phyloP scores from a whole-genome alignment of 2,329 filamentous ascomycete genomes.

The Hypoxylon sp. region DNA sequence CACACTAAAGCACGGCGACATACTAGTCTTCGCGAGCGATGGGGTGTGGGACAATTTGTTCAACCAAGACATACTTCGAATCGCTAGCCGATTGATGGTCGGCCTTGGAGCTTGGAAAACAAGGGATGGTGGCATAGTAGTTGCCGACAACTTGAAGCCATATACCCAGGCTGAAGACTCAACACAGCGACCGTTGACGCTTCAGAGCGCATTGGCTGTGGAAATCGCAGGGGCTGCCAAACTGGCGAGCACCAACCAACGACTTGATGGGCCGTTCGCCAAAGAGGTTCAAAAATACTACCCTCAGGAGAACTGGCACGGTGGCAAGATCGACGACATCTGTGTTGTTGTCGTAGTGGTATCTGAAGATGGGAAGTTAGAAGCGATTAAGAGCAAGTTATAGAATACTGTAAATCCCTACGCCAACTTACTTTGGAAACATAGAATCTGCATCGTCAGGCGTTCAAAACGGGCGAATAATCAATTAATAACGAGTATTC shows the following conservation, averaged over 20 bases:
- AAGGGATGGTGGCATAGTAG: constrained; percentile 72
- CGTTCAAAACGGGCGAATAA: constrained; percentile 43
- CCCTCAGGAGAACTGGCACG: constrained; percentile 87
- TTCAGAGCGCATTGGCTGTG: constrained; percentile 84
- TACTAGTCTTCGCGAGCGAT: constrained; percentile 94
- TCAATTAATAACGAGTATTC: constrained; percentile 24
- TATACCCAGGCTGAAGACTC: constrained; percentile 61
- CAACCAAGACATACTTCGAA: constrained; percentile 87
- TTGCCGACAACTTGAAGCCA: constrained; percentile 71
- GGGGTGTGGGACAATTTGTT: constrained; percentile 97
- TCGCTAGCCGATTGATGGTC: constrained; percentile 84
- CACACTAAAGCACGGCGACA: constrained; percentile 87
- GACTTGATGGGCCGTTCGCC: constrained; percentile 91
- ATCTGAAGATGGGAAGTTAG: constrained; percentile 69
- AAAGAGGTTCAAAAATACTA: constrained; percentile 93
- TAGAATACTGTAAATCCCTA: constrained; percentile 31
- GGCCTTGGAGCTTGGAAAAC: constrained; percentile 80
- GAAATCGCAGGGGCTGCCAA: constrained; percentile 88
- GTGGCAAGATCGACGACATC: constrained; percentile 97
- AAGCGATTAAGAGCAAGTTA: constrained; percentile 49
- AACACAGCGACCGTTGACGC: constrained; percentile 60
- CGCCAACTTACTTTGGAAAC: constrained; percentile 2
- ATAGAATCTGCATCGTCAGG: constrained; percentile 46
- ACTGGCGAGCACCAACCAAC: constrained; percentile 83
- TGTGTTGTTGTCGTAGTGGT: constrained; percentile 86